Evolutionary conservation across 2,329 filamentous ascomycete genomes (phyloP).

Genomic region (Nannizzia gypsea): DNA sequence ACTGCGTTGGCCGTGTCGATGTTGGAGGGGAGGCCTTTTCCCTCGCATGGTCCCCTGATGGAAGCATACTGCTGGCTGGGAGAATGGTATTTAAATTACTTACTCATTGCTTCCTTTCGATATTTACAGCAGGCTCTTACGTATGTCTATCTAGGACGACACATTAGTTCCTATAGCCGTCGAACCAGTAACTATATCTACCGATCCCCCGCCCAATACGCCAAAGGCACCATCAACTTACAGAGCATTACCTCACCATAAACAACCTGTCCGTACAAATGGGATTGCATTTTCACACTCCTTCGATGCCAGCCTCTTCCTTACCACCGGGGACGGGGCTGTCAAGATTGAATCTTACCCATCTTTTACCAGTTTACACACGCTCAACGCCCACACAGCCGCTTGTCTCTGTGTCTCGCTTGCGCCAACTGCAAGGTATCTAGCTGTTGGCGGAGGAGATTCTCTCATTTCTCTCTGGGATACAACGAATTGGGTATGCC

Average conservation of each 20-base stretch:
- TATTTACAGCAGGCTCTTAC: constrained; percentile 2
- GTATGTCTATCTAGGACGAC: constrained; percentile 30
- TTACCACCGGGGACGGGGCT: constrained; percentile 39
- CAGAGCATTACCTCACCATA: constrained; percentile 31
- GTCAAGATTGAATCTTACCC: constrained; percentile 39
- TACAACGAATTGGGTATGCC: constrained; percentile 41
- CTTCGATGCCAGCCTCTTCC: constrained; percentile 32
- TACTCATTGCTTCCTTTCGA: not conserved
- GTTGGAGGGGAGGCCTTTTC: constrained; percentile 41
- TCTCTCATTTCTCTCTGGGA: constrained; percentile 42
- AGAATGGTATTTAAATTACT: constrained; percentile 29
- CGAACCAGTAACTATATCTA: constrained; percentile 28
- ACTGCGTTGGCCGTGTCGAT: constrained; percentile 36
- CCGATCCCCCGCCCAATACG: constrained; percentile 14
- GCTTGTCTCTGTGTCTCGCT: constrained; percentile 37
- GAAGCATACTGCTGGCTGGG: constrained; percentile 35
- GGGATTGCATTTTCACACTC: constrained; percentile 38
- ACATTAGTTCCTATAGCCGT: constrained; percentile 37
- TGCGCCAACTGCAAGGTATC: constrained; percentile 37
- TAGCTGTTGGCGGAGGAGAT: constrained; percentile 39
- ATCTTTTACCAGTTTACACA: constrained; percentile 34
- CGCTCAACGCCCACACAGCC: constrained; percentile 39
- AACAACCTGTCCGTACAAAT: constrained; percentile 38
- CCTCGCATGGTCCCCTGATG: constrained; percentile 38
- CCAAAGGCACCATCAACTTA: constrained; percentile 21